phyloP scores from a whole-genome alignment of 345 rosid species.

The Brassica rapa region DNA sequence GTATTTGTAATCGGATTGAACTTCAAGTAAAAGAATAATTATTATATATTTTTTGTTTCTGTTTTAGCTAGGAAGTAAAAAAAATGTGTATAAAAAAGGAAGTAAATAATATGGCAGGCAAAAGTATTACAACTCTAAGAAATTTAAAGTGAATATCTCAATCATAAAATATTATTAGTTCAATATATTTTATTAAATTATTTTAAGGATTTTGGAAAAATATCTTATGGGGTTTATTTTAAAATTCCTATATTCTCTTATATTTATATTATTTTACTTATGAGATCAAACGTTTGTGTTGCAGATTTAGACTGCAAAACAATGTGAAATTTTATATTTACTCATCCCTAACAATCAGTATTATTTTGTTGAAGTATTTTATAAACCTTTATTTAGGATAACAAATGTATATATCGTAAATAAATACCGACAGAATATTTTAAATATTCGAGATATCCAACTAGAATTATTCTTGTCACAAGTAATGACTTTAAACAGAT shows the following conservation, averaged over 20 bases:
- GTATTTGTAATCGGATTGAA: neutral
- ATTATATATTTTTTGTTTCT: neutral
- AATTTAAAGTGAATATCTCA: neutral
- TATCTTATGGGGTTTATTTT: neutral
- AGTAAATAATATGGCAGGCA: neutral
- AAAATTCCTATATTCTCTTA: neutral
- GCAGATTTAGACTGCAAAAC: neutral
- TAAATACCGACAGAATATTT: neutral
- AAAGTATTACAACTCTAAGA: neutral
- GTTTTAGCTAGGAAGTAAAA: neutral
- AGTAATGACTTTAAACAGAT: neutral
- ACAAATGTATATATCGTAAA: no score
- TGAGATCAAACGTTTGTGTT: neutral
- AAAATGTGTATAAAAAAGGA: neutral
- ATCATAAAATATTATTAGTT: neutral
- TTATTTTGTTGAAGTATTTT: no score
- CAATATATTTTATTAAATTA: no score
- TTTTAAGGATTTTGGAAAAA: no score
- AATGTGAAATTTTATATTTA: neutral
- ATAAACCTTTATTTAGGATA: no score
- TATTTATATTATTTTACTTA: no score
- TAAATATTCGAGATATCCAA: neutral
- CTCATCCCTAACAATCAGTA: neutral
- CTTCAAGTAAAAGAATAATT: no score
- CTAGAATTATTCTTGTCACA: neutral